phyloP scores from a whole-genome alignment of 768 basidiomycete species.

The Mrakia hoshinonis region DNA sequence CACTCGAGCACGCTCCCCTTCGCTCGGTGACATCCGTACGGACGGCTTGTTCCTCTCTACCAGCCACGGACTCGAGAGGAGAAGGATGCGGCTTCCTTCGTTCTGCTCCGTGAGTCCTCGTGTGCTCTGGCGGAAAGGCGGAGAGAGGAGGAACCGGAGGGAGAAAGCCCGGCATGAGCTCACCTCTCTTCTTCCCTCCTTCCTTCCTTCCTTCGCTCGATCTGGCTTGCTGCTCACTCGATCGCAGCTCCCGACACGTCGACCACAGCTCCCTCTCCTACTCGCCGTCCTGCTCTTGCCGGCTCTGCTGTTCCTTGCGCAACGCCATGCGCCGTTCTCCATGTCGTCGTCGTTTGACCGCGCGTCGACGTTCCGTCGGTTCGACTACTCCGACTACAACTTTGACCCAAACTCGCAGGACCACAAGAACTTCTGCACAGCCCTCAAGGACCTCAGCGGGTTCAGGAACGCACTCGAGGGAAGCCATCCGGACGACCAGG shows the following conservation, averaged over 20 bases:
- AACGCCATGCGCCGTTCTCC: background rate
- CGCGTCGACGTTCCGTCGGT: background rate
- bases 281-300: background rate
- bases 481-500: background rate
- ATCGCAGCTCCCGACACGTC: background rate
- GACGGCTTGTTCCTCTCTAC: no score
- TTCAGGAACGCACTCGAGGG: constrained; percentile 4
- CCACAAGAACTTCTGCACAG: background rate
- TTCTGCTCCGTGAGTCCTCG: background rate
- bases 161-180: constrained; percentile 3
- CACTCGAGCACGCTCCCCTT: no score
- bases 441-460: background rate
- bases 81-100: background rate
- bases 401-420: constrained; percentile 10
- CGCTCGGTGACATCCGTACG: no score
- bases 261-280: background rate
- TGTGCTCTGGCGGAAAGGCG: background rate
- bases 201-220: background rate
- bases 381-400: background rate
- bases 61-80: no score
- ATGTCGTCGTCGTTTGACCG: background rate
- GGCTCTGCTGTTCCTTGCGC: background rate
- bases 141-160: background rate
- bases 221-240: background rate
- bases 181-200: no score